Evolutionary conservation across 2,329 filamentous ascomycete genomes (phyloP), one percentile per base, ranked within the genome.

Genomic region (Cladophialophora carrionii): DNA sequence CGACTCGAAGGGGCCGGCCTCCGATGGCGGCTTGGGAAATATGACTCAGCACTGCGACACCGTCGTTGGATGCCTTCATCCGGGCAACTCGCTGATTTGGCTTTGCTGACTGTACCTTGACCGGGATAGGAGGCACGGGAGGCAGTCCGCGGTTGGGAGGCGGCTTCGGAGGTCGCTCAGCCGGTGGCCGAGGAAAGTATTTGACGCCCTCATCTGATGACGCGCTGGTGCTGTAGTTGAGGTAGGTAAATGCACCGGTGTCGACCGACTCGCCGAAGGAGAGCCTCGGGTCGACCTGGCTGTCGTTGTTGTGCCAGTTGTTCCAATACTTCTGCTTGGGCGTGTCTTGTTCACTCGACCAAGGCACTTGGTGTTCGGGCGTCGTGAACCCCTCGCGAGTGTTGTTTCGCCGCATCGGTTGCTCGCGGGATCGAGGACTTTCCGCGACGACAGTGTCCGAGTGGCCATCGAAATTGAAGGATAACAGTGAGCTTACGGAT

Each of bases 221-320:
- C 4, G 68, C 61, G 48, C 66, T 67, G 34, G 66, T 68, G 63
- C 68, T 70, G 48, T 70, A 66, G 48, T 68, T 66, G 29, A 70
- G 26, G 53, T 66, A 70, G 8, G 68, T 68, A 57, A 70, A 68
- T 22, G 65, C 63, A 17, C 63, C 63, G 0, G 57, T 61, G 51
- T 70, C 68, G 48, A 66, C 54, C 14, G 61, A 65, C 17, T 63
- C 62, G 2, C 58, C 63, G 37, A 63, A 66, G 12, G 67, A 66
- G 9, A 66, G 62, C 20, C 59, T 62, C 4, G 61, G 63, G 31
- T 70, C 66, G 10, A 67, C 66, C 41, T 68, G 57, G 51, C 66
- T 68, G 61, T 66, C 68, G 22, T 70, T 70, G 8, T 65, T 59
- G 53, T 70, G 57, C 65, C 59, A 59, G 10, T 53, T 61, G 29